A percentile compares a stretch with the other conserved stretches of the same genome.
These are phyloP conservation scores for Phialocephala subalpina DNA, from an alignment of 2,329 filamentous ascomycete species.

Conservation along the genomic window DNA sequence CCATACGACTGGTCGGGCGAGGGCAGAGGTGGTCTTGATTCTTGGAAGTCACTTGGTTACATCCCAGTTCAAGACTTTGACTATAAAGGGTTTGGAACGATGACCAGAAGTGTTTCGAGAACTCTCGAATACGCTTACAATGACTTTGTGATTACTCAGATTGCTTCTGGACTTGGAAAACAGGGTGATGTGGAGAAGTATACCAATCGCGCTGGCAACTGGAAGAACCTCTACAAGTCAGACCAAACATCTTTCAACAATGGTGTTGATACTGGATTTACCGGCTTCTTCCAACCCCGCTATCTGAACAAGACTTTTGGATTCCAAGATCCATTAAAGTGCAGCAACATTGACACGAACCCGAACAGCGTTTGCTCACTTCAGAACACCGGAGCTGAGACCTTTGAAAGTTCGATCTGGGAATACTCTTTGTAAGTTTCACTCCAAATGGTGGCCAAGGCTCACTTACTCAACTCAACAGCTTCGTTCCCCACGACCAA, in stretches of 20 bases:
- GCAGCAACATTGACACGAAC: constrained; percentile 52
- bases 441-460: background rate
- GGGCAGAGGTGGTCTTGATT: constrained; percentile 74
- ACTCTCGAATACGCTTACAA: constrained; percentile 83
- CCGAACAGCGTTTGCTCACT: constrained; percentile 39
- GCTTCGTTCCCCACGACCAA: constrained; percentile 59
- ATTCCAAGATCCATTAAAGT: constrained; percentile 69
- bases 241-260: constrained; percentile 63
- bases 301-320: constrained; percentile 70
- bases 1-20: constrained; percentile 75
- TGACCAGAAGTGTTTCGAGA: constrained; percentile 75
- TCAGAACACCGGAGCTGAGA: constrained; percentile 56
- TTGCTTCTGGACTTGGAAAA: constrained; percentile 65
- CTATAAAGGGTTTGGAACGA: constrained; percentile 70
- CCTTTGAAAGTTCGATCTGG: constrained; percentile 77
- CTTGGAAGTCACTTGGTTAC: constrained; percentile 76
- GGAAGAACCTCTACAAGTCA: constrained; percentile 68
- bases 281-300: constrained; percentile 75
- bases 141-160: constrained; percentile 73
- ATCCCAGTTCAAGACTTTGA: constrained; percentile 77
- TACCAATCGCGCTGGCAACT: constrained; percentile 65
- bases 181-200: constrained; percentile 67
- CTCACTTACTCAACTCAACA: constrained; percentile 11
- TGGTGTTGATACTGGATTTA: constrained; percentile 67
- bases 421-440: constrained; percentile 59